phyloP scores from a whole-genome alignment of 2,329 filamentous ascomycete genomes.

The Helotiales sp. region DNA sequence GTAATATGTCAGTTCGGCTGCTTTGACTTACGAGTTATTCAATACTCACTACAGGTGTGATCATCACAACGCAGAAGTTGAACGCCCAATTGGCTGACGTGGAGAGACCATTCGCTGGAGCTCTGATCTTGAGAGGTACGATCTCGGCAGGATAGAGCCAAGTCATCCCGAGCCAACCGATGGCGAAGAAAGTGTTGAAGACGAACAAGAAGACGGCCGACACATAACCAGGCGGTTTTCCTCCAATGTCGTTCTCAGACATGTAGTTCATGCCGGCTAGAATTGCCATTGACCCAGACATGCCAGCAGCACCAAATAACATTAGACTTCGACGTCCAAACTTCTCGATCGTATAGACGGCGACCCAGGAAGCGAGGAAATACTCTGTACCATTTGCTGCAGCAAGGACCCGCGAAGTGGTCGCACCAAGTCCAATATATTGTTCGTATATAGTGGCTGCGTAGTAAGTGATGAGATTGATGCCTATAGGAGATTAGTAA shows the following conservation, averaged over 20 bases:
- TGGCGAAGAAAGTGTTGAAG: conserved; percentile 53
- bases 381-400: conserved; percentile 52
- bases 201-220: conserved; percentile 43
- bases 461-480: conserved; percentile 46
- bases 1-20: too few relatives aligned
- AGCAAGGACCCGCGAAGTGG: conserved; percentile 53
- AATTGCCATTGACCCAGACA: conserved; percentile 66
- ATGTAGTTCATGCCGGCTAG: conserved; percentile 39
- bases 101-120: conserved; percentile 56
- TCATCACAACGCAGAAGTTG: conserved; percentile 53
- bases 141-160: conserved; percentile 61
- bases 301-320: conserved; percentile 66
- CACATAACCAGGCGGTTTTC: conserved; percentile 32
- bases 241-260: conserved; percentile 42
- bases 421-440: conserved; percentile 45
- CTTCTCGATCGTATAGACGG: conserved; percentile 47
- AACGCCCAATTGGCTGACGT: conserved; percentile 49
- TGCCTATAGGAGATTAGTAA: conserved; percentile 18
- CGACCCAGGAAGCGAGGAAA: conserved; percentile 41
- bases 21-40: too few relatives aligned
- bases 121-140: conserved; percentile 50
- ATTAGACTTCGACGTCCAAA: conserved; percentile 70
- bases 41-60: conserved; percentile 41
- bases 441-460: conserved; percentile 52
- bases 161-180: conserved; percentile 53